These are phyloP conservation scores for Trypanosoma mega DNA, from an alignment of 208 protist genomes.

Conservation along the genomic window DNA sequence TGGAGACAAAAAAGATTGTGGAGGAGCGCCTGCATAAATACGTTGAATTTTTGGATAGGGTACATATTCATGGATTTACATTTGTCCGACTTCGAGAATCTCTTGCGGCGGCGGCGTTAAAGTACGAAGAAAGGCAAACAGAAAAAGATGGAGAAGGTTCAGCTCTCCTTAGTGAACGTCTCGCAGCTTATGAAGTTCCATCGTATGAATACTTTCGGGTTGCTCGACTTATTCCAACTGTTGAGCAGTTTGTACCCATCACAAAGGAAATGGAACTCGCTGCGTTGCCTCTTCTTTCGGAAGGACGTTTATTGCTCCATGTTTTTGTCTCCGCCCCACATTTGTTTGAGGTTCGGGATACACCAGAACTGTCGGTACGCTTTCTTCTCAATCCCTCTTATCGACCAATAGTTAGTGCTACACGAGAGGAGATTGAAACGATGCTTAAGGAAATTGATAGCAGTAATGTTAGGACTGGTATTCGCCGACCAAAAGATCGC, in stretches of 20 bases:
- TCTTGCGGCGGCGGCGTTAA: neutral
- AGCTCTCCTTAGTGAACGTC: slow-evolving; percentile 6
- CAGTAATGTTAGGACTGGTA: slow-evolving; percentile 13
- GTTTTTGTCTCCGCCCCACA: slow-evolving; percentile 70
- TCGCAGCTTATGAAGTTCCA: slow-evolving; percentile 46
- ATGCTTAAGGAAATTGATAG: slow-evolving; percentile 27
- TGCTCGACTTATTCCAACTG: slow-evolving; percentile 61
- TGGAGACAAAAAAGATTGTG: neutral
- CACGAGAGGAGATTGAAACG: slow-evolving; percentile 32
- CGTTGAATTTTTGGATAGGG: too few species aligned
- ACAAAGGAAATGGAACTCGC: slow-evolving; percentile 30
- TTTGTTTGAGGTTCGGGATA: slow-evolving; percentile 39
- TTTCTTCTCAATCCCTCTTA: slow-evolving; percentile 46
- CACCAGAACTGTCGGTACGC: slow-evolving; percentile 31
- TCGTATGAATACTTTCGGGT: slow-evolving; percentile 81
- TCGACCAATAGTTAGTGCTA: slow-evolving; percentile 20
- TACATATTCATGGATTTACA: too few species aligned
- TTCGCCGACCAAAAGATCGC: slow-evolving; percentile 29
- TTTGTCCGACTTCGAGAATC: too few species aligned
- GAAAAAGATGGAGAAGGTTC: neutral
- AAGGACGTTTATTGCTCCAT: slow-evolving; percentile 52
- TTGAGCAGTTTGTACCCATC: slow-evolving; percentile 34
- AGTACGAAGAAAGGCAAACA: neutral
- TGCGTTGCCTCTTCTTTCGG: slow-evolving; percentile 45
- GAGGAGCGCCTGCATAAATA: too few species aligned